Evolutionary conservation across 1,139 yeast species (phyloP).

Genomic region (Candida labiduridarum): DNA sequence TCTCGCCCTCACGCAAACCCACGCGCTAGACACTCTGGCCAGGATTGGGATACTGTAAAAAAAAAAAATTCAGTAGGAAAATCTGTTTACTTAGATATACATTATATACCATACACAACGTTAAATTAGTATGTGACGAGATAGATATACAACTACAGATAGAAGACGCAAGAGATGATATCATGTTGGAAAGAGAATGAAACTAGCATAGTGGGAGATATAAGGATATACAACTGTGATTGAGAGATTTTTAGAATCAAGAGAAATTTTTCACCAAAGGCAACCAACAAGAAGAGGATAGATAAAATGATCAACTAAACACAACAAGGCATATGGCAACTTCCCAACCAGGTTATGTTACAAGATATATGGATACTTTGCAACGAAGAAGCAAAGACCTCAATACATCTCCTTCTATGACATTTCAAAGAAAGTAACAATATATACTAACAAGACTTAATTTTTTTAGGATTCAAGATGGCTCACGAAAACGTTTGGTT

Average conservation of each 20-base stretch:
- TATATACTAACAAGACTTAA: constrained; percentile 27
- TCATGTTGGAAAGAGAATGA: neutral
- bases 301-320: too few species aligned
- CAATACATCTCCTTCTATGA: neutral
- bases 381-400: neutral
- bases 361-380: neutral
- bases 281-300: neutral
- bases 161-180: neutral
- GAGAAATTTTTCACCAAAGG: neutral
- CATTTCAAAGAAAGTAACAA: neutral
- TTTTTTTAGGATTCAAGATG: constrained; percentile 57
- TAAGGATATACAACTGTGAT: neutral
- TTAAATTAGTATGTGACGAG: constrained; percentile 8
- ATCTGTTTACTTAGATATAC: neutral
- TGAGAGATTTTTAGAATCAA: neutral
- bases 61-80: constrained; percentile 6
- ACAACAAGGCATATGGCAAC: neutral
- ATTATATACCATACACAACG: constrained; percentile 7
- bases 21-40: too few species aligned
- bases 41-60: neutral
- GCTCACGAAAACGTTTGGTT: constrained; percentile 99
- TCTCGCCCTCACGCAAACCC: too few species aligned
- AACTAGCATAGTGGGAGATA: neutral
- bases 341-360: neutral
- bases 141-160: neutral